Conservation (phyloP, 2,329 filamentous ascomycete species). For the Aspergillus clavatus region DNA sequence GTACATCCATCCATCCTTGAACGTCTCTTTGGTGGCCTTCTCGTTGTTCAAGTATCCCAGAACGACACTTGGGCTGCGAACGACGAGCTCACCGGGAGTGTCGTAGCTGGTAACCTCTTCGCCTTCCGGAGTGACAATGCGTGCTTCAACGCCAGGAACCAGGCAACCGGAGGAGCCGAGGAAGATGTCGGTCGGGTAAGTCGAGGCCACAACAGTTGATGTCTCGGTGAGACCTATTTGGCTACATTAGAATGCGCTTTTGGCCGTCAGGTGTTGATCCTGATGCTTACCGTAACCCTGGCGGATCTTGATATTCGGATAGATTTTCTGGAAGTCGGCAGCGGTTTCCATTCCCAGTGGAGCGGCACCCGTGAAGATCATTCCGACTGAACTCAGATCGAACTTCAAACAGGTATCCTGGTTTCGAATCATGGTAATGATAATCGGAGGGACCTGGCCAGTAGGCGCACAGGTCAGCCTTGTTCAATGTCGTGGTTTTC, state of each 20-base stretch:
- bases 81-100: slow-evolving; percentile 72
- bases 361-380: slow-evolving; percentile 70
- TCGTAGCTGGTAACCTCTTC: slow-evolving; percentile 66
- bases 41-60: slow-evolving; percentile 85
- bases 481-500: neutral
- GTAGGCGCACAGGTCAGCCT: too few species aligned
- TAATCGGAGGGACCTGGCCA: slow-evolving; percentile 76
- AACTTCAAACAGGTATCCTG: slow-evolving; percentile 58
- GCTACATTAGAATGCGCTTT: slow-evolving; percentile 3
- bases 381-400: slow-evolving; percentile 63
- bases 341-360: slow-evolving; percentile 71
- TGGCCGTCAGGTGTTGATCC: neutral
- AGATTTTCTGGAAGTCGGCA: slow-evolving; percentile 56
- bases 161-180: slow-evolving; percentile 69
- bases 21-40: slow-evolving; percentile 76
- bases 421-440: slow-evolving; percentile 69
- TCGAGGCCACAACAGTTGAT: slow-evolving; percentile 62
- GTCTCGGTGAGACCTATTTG: slow-evolving; percentile 68
- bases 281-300: slow-evolving; percentile 64
- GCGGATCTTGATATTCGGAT: slow-evolving; percentile 60
- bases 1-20: slow-evolving; percentile 71
- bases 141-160: slow-evolving; percentile 59
- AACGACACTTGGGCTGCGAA: slow-evolving; percentile 71
- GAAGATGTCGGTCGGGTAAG: slow-evolving; percentile 56
- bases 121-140: slow-evolving; percentile 64